These are phyloP conservation scores for Wakefieldia striispora DNA, from an alignment of 768 basidiomycete genomes.

Conservation along the genomic window DNA sequence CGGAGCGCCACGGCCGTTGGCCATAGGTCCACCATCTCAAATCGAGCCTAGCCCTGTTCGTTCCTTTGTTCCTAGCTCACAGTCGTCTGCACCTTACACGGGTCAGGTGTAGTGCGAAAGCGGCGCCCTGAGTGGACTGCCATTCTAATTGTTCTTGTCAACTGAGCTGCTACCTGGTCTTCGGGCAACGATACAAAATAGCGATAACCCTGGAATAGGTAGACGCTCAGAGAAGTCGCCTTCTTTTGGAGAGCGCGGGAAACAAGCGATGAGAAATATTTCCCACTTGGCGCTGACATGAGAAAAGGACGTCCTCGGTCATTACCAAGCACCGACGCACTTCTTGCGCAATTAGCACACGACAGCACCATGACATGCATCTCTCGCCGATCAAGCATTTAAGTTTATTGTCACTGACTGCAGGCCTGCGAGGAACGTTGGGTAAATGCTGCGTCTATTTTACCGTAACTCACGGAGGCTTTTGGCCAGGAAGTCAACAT, in stretches of 20 bases:
- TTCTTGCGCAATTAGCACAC: neutral
- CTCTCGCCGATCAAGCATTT: too few species aligned
- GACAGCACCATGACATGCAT: neutral
- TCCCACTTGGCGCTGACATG: constrained; percentile 8
- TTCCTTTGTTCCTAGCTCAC: too few species aligned
- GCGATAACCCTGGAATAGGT: too few species aligned
- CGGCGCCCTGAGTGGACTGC: too few species aligned
- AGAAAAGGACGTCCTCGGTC: constrained; percentile 1
- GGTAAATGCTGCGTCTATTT: neutral
- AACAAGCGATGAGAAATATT: constrained; percentile 10
- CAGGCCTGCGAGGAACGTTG: neutral
- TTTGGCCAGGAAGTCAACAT: neutral
- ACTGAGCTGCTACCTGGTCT: neutral
- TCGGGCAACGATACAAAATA: neutral
- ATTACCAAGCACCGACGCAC: neutral
- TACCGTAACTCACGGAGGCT: neutral
- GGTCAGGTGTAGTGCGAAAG: too few species aligned
- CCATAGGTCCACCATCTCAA: too few species aligned
- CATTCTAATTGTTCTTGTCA: neutral
- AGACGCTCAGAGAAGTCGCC: neutral
- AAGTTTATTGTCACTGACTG: neutral
- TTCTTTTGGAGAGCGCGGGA: neutral
- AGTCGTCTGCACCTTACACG: too few species aligned
- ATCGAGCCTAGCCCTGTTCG: neutral
- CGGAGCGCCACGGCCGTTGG: neutral